Evolutionary conservation across 805 yeast genomes (phyloP).

Genomic region (Metschnikowia shivogae): DNA sequence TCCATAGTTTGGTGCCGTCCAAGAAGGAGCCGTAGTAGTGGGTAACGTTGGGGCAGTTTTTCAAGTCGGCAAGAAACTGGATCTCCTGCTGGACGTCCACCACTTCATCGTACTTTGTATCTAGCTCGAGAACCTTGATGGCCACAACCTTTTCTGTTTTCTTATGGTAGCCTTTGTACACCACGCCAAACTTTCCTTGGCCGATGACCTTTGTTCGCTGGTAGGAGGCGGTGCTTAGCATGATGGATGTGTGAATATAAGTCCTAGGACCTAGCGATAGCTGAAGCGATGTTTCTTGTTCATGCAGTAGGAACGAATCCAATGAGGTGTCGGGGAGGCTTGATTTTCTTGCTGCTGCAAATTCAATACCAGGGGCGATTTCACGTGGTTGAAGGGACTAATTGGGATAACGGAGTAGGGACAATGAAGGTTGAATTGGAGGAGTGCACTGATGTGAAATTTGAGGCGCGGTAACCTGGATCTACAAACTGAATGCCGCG

Average conservation of each 20-base stretch:
- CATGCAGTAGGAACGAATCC: not conserved
- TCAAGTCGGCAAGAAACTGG: conserved; percentile 76
- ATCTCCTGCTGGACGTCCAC: conserved; percentile 92
- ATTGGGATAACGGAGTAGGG: not conserved
- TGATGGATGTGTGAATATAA: not conserved
- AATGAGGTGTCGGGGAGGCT: no score
- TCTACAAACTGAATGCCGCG: conserved; percentile 2
- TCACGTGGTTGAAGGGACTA: no score
- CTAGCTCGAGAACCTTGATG: conserved; percentile 86
- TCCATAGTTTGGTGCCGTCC: conserved; percentile 91
- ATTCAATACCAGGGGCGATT: no score
- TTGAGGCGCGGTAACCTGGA: conserved; percentile 3
- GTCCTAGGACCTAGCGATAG: not conserved
- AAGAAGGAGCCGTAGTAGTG: conserved; percentile 87
- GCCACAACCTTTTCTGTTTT: conserved; percentile 80
- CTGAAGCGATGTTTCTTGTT: not conserved
- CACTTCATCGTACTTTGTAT: conserved; percentile 91
- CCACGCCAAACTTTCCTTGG: conserved; percentile 95
- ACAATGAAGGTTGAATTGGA: not conserved
- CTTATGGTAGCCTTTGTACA: conserved; percentile 76
- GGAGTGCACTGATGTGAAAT: not conserved
- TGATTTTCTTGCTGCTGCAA: no score
- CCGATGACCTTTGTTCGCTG: conserved; percentile 90
- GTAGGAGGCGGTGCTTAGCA: conserved; percentile 32
- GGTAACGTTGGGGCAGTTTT: conserved; percentile 85